Evolutionary conservation across 495 filamentous ascomycete species (phyloP), one percentile per base, ranked within the genome.

Genomic region (Antarctomyces pellizariae): DNA sequence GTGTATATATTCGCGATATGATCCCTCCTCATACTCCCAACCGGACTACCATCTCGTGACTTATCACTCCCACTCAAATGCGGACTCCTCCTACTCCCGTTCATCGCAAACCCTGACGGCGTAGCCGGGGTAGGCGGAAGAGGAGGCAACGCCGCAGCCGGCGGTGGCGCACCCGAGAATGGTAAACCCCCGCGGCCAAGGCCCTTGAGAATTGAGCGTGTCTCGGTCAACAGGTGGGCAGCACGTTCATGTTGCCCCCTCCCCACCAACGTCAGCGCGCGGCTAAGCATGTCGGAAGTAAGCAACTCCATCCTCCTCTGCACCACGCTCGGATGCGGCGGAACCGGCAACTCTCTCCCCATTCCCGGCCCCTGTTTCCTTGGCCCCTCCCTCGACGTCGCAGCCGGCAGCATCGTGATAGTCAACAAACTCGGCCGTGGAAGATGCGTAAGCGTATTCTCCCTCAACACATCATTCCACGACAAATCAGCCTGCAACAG

Each of bases 251-350:
- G 75, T 44, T 93, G 82, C 11, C 79, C 77, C 13, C 82, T 65
- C 24, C 79, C 79, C 12, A 93, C 80, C 4, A 99, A 65, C 0
- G 80, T 91, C 26, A 99, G 54, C 3, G 89, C 79, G 21, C 86
- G 62, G 6, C 79, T 92, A 30, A 99, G 57, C 86, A 99, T 99
- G 47, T 99, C 86, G 2, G 89, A 95, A 1, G 89, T 93, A 15
- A 99, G 62, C 2, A 99, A 56, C 49, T 99, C 86, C 86, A 99
- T 99, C 22, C 86, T 71, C 19, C 86, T 69, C 48, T 99, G 86
- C 5, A 99, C 89, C 29, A 99, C 78, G 28, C 74, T 75, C 3
- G 86, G 86, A 37, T 93, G 86, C 18, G 86, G 89, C 10, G 86
- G 86, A 32, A 99, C 95, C 5, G 82, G 77, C 13, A 83, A 82